phyloP scores from a whole-genome alignment of 192 early-diverging fungal species.

The Ambispora gerdemannii region DNA sequence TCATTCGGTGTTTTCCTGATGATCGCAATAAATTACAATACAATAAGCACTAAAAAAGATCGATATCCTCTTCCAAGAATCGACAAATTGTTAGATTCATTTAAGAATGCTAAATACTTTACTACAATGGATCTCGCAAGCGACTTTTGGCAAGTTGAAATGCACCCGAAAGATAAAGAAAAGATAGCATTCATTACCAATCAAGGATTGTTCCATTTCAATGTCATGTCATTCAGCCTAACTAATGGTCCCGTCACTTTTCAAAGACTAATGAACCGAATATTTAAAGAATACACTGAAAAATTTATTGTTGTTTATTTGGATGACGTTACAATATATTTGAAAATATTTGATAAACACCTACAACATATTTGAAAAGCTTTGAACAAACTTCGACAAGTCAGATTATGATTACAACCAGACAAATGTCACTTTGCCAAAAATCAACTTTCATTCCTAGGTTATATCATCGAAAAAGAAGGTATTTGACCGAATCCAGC shows the following conservation, averaged over 20 bases:
- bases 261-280: slow-evolving; percentile 30
- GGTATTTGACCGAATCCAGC: neutral
- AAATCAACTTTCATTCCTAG: slow-evolving; percentile 9
- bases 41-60: no score
- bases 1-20: no score
- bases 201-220: slow-evolving; percentile 26
- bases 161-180: neutral
- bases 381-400: neutral
- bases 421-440: slow-evolving; percentile 9
- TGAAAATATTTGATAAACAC: slow-evolving; percentile 29
- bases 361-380: neutral
- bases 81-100: no score
- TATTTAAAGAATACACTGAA: slow-evolving; percentile 8
- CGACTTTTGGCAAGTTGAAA: slow-evolving; percentile 31
- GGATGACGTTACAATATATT: slow-evolving; percentile 39
- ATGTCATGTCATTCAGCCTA: slow-evolving; percentile 34
- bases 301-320: no score
- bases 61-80: no score
- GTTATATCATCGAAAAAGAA: slow-evolving; percentile 16
- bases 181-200: slow-evolving; percentile 34
- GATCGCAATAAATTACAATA: no score
- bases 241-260: slow-evolving; percentile 32
- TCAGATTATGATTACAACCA: slow-evolving; percentile 2
- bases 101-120: no score
- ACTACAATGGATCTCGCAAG: no score